Base-by-base conservation (phyloP, 1,284 basidiomycete genomes). In the Boletus semigastroideus region DNA sequence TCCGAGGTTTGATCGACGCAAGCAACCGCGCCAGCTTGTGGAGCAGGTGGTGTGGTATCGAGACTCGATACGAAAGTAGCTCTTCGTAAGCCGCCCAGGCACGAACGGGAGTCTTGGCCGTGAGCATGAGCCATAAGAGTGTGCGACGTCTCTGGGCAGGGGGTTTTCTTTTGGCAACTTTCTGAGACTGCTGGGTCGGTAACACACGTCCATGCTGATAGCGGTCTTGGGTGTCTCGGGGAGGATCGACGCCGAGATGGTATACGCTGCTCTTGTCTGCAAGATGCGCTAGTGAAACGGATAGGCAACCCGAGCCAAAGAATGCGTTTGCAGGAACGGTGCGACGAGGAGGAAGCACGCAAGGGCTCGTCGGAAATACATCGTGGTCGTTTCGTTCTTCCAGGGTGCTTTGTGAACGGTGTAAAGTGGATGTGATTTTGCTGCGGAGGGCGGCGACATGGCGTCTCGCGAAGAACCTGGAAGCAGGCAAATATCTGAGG, bases 41-140 rank as follows among this genome's bases (percentile, higher is more conserved):
- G 25, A 90, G 78, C 51, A 80, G 74, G 39, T 72, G 65, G 57
- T 72, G 73, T n/a, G 79, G 78, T 54, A 84, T 74, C 14, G 42
- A 46, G 58, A 65, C 46, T 58, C 52, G 52, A 52, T 49, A 7
- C 49, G 70, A 71, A 53, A 77, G 64, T 44, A 71, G 64, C 67
- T 61, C 50, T 38, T 74, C 68, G 64, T 87, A 89, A 6, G 84
- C 80, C 14, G 72, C 60, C 87, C 87, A 90, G 4, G 78, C 83
- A 36, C 78, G 72, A 38, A 69, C 61, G 27, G 71, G 65, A n/a
- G 74, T 75, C 27, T 72, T 61, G 2, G 78, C 68, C n/a, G 62
- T 69, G 30, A 73, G 72, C 36, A 68, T 57, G 52, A 65, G 13
- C 59, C 61, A 57, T 48, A 65, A 28, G 34, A 69, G 66, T 20